phyloP scores from a whole-genome alignment of 2,329 filamentous ascomycete species.

The Exophiala xenobiotica region DNA sequence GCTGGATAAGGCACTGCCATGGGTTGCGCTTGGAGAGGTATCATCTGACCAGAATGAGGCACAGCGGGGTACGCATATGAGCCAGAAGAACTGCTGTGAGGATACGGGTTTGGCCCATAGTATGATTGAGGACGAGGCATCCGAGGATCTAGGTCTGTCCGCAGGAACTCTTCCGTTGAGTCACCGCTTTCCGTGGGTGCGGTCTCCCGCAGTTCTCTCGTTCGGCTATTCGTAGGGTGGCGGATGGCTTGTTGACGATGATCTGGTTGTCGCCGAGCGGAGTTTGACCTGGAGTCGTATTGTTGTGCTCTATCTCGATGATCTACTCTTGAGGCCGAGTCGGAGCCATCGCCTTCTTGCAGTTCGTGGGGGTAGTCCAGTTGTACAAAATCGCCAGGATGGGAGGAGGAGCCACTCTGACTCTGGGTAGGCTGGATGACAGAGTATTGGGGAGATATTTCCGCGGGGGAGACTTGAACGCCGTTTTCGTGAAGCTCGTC shows the following conservation, averaged over 20 bases:
- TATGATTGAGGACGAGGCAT: constrained; percentile 31
- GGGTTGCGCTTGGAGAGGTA: constrained; percentile 24
- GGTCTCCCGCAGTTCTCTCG: constrained; percentile 20
- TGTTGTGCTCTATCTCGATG: constrained; percentile 17
- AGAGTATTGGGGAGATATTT: constrained; percentile 28
- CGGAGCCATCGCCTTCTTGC: constrained; percentile 40
- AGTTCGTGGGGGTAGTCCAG: constrained; percentile 45
- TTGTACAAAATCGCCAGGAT: constrained; percentile 30
- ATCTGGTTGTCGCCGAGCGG: constrained; percentile 39
- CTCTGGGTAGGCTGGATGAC: constrained; percentile 25
- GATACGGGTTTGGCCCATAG: constrained; percentile 36
- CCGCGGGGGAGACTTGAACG: constrained; percentile 42
- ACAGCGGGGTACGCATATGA: constrained; percentile 37
- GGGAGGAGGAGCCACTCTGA: constrained; percentile 30
- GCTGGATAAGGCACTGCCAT: constrained; percentile 22
- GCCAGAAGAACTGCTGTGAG: constrained; percentile 42
- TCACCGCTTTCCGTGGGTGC: constrained; percentile 60
- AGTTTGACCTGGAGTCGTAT: constrained; percentile 33
- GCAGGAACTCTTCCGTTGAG: constrained; percentile 61
- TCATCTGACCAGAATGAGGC: constrained; percentile 26
- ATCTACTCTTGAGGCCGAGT: constrained; percentile 39
- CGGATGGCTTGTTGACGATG: constrained; percentile 46
- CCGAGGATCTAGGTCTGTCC: constrained; percentile 18
- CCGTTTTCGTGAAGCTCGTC: constrained; percentile 45
- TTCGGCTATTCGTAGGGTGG: constrained; percentile 38